phyloP scores from a whole-genome alignment of 352 stramenopile species.

The Pythium aristosporum region DNA sequence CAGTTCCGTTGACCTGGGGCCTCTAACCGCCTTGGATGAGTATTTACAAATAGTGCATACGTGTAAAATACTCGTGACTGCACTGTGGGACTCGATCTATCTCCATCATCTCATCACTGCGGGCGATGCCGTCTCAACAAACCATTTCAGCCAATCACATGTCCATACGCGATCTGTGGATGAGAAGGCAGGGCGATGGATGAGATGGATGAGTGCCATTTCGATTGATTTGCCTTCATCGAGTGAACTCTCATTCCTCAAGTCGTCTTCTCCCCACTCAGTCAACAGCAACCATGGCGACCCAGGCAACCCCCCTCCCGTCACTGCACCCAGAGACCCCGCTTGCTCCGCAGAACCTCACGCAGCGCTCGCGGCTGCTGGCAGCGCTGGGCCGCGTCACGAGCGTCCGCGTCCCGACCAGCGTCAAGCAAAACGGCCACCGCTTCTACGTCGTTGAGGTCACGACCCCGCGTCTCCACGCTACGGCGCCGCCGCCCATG shows the following conservation, averaged over 20 bases:
- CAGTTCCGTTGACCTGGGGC: too few species aligned
- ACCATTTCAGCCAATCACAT: conserved; percentile 6
- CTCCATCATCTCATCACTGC: not conserved
- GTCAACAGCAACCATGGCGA: not conserved
- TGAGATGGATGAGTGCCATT: not conserved
- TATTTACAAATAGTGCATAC: not conserved
- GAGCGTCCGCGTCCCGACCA: conserved; percentile 1
- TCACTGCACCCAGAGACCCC: conserved; percentile 1
- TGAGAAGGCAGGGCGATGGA: conserved; percentile 1
- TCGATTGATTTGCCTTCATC: not conserved
- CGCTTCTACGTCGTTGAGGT: conserved; percentile 13
- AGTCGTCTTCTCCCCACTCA: not conserved
- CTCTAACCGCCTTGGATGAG: too few species aligned
- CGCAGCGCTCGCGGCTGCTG: conserved; percentile 4
- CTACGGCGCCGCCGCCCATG: not conserved
- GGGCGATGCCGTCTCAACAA: not conserved
- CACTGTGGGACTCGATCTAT: too few species aligned
- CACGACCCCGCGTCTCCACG: not conserved
- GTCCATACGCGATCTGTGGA: not conserved
- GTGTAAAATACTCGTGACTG: not conserved
- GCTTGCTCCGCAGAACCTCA: not conserved
- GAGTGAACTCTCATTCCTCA: not conserved
- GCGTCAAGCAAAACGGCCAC: conserved; percentile 8
- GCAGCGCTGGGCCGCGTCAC: conserved; percentile 7
- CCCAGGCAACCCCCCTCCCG: not conserved